Base-by-base conservation (phyloP, 345 rosid species). In the Citrus unshiu region DNA sequence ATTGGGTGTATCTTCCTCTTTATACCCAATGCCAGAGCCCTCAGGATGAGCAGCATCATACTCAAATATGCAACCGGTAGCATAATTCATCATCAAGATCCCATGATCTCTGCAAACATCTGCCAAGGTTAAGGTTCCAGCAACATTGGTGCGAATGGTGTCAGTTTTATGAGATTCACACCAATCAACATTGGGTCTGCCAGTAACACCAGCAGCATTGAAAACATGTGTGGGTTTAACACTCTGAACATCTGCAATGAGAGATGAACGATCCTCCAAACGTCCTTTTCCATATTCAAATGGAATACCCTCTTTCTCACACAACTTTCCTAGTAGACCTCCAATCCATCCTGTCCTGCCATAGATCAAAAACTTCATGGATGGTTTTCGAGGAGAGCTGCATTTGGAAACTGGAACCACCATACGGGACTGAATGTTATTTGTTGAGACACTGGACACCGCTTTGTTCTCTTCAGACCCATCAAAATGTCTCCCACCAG, bases 171-270 rank as follows among this genome's bases (percentile, higher is more conserved):
- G 98, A 59, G 96, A 91, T 78, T 94, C 98, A 79, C 98, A 94
- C 98, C 98, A 93, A 82, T 94, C 98, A 40, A 94, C 98, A 81
- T 94, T 94, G 39, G 98, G 98, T 77, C 97, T 89, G 3, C 98
- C 98, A 6, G 98, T 94, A 72, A 94, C 91, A 64, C 98, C 98
- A 7, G 98, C 98, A 21, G 98, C 93, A 68, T 94, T 94, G 75
- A 94, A 90, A 77, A 94, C 96, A 85, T 94, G 96, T 34, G 93
- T 91, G 49, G 98, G 98, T 83, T 81, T 93, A 73, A 91, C 81
- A 76, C 82, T 90, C 66, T 80, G 88, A 80, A 94, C 79, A 82
- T 94, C 98, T 12, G 89, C 91, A 60, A 89, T 19, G 77, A 94
- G 86, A 43, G 95, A 91, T 68, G 92, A 81, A 51, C 97, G 85